Percentiles rank a stretch among this genome's conserved stretches.
These are phyloP conservation scores for Aethionema arabicum DNA, from an alignment of 345 rosid species.

Conservation along the genomic window DNA sequence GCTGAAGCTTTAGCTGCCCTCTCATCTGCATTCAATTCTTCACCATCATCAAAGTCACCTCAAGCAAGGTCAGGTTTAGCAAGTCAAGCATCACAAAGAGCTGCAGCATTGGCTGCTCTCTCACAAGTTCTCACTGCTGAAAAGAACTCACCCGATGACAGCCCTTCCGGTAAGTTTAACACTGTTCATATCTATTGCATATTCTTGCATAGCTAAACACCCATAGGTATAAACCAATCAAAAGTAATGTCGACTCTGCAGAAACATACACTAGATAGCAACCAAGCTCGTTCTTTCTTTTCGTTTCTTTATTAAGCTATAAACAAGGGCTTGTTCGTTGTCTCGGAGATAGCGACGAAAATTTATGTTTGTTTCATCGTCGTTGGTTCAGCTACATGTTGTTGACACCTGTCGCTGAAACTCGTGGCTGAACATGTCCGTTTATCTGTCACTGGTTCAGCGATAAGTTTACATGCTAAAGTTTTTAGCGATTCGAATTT, in stretches of 20 bases:
- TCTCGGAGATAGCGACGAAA: too few relatives aligned
- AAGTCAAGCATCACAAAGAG: conserved; percentile 78
- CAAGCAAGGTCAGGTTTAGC: conserved; percentile 42
- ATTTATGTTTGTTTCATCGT: too few relatives aligned
- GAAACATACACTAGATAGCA: neutral
- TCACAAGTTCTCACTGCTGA: conserved; percentile 88
- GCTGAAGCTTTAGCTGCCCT: conserved; percentile 88
- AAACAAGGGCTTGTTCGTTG: too few relatives aligned
- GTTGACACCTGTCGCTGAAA: too few relatives aligned
- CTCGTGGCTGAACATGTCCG: too few relatives aligned
- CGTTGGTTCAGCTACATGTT: too few relatives aligned
- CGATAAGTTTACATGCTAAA: too few relatives aligned
- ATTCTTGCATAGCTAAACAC: conserved; percentile 2
- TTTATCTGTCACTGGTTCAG: too few relatives aligned
- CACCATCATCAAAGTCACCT: conserved; percentile 52
- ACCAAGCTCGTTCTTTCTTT: too few relatives aligned
- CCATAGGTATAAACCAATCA: neutral
- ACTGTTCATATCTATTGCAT: conserved; percentile 11
- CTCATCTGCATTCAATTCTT: conserved; percentile 66
- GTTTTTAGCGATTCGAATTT: too few relatives aligned
- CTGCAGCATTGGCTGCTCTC: conserved; percentile 97
- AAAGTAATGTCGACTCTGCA: neutral
- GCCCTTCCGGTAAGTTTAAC: conserved; percentile 46
- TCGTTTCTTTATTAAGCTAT: too few relatives aligned
- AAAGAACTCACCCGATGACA: conserved; percentile 60